A percentile compares a stretch with the other conserved stretches of the same genome.
Conservation (phyloP, 2,329 filamentous ascomycete genomes). For the Aspergillus carbonarius region DNA sequence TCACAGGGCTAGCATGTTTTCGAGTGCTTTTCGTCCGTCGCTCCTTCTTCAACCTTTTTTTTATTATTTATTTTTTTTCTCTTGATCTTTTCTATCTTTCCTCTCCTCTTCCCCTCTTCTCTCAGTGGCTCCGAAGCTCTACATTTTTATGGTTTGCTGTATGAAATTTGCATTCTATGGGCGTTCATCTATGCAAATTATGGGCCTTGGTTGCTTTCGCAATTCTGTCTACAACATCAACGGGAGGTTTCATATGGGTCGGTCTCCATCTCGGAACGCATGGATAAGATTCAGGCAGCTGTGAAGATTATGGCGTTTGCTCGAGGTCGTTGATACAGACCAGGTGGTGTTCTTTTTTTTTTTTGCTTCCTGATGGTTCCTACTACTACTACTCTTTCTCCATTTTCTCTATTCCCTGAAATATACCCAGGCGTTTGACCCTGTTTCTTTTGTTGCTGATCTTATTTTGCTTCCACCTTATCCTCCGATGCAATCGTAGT, state of each 20-base stretch:
- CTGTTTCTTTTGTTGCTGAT: slow-evolving; percentile 14
- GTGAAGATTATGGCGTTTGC: slow-evolving; percentile 34
- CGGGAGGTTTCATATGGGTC: slow-evolving; percentile 23
- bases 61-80: not conserved
- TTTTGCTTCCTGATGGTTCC: slow-evolving; percentile 16
- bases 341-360: slow-evolving; percentile 33
- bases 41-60: not conserved
- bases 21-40: not conserved
- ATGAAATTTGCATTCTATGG: slow-evolving; percentile 32
- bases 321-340: slow-evolving; percentile 28
- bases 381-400: slow-evolving; percentile 7
- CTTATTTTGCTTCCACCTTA: slow-evolving; percentile 4
- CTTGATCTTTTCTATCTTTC: slow-evolving; percentile 2
- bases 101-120: not conserved
- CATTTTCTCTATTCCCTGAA: slow-evolving; percentile 29
- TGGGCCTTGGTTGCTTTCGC: slow-evolving; percentile 15
- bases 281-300: slow-evolving; percentile 20
- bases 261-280: slow-evolving; percentile 25
- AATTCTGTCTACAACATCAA: slow-evolving; percentile 14
- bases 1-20: slow-evolving; percentile 16
- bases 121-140: slow-evolving; percentile 1
- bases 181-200: slow-evolving; percentile 29
- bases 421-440: slow-evolving; percentile 37
- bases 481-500: slow-evolving; percentile 3
- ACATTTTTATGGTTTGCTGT: slow-evolving; percentile 12